Base-by-base conservation (phyloP, 2,329 filamentous ascomycete species). In the Xylariaceae sp. region DNA sequence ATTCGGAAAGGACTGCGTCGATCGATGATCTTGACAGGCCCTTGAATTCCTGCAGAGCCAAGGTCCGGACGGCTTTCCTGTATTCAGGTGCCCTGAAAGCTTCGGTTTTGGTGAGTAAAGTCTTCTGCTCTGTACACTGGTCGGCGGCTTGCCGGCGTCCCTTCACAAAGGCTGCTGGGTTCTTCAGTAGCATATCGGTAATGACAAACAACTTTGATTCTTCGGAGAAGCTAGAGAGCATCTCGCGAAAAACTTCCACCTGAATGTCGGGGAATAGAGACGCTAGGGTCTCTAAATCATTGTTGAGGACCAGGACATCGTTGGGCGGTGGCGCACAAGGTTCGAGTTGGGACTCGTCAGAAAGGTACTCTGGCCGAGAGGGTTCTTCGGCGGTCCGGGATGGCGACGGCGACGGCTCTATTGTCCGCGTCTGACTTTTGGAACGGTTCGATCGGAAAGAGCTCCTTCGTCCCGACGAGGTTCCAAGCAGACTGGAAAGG, bases 261-360 rank as follows among this genome's bases (percentile, higher is more conserved):
- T 91, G 87, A n/a, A 92, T 78, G 70, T 92, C 84, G 23, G 90
- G 90, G 61, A 94, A 94, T 7, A 92, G 80, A 41, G 83, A 83
- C 18, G 85, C 83, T 36, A 94, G 81, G 10, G 81, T 83, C 55
- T 83, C 81, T 58, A 94, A 82, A 62, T 84, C 81, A 44, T 77
- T 77, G 73, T 93, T 93, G 42, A 93, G 79, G 53, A 87, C 83
- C 60, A 82, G 78, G 20, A 92, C 77, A 63, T 91, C 82, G 32
- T 82, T 81, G 29, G 81, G 75, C 55, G 86, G 82, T 60, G 75
- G 73, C 6, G 72, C 70, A 20, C 77, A 59, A 37, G 75, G 74
- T 16, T 68, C 70, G 21, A 87, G 75, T 63, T 87, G 79, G 26
- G 77, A 68, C 58, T 82, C 81, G 55, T 84, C 80, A 63, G 75